These are phyloP conservation scores for Apiotrichum sp. DNA, from an alignment of 1,284 basidiomycete genomes.

Conservation along the genomic window DNA sequence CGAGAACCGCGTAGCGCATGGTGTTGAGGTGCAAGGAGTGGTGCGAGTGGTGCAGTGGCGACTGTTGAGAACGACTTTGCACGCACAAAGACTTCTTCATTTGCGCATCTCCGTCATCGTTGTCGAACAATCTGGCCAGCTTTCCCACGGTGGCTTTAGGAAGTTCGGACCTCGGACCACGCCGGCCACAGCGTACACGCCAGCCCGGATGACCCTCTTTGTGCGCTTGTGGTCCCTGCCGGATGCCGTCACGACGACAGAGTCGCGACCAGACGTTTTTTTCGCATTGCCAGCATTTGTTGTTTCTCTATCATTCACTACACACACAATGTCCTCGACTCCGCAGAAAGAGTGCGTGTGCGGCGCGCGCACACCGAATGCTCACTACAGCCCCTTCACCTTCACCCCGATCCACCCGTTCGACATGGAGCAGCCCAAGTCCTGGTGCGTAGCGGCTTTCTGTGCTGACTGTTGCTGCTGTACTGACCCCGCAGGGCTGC, in stretches of 20 bases:
- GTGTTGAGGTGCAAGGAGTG: not conserved
- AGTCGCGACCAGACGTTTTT: not conserved
- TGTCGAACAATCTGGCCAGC: too few species aligned
- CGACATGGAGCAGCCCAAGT: constrained; percentile 44
- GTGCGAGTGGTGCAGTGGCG: not conserved
- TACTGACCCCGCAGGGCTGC: constrained; percentile 15
- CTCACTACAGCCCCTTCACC: constrained; percentile 12
- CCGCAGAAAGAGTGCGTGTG: constrained; percentile 5
- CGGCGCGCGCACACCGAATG: not conserved
- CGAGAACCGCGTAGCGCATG: constrained; percentile 85
- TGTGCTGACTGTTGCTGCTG: not conserved
- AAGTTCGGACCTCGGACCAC: too few species aligned
- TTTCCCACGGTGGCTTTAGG: too few species aligned
- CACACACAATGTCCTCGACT: constrained; percentile 6
- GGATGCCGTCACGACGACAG: too few species aligned
- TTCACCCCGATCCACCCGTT: constrained; percentile 48
- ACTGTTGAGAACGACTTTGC: too few species aligned
- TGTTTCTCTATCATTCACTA: too few species aligned
- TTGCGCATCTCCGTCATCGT: not conserved
- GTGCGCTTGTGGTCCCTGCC: too few species aligned
- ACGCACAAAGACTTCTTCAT: too few species aligned
- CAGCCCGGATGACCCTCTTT: too few species aligned
- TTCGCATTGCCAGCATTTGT: too few species aligned
- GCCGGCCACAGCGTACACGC: too few species aligned
- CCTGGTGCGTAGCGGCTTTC: constrained; percentile 31